A percentile compares a stretch with the other conserved stretches of the same genome.
Evolutionary conservation across 1,284 basidiomycete species (phyloP).

Genomic region (Gastroboletus turbinatus): DNA sequence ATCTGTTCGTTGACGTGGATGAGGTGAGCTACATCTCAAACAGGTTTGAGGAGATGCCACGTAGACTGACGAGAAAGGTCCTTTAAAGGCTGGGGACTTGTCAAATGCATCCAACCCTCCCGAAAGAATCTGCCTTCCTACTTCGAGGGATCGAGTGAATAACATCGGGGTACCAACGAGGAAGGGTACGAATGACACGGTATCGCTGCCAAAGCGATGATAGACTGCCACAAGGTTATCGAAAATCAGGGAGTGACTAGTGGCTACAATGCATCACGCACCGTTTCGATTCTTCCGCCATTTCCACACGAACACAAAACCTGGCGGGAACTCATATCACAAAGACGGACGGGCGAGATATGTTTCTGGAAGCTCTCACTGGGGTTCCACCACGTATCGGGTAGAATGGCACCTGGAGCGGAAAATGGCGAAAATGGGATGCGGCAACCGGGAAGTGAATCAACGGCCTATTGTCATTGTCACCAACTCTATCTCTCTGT

Average conservation of each 20-base stretch:
- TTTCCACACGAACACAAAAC: background rate
- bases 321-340: background rate
- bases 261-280: background rate
- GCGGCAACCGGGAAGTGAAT: background rate
- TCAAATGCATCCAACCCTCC: background rate
- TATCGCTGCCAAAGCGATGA: background rate
- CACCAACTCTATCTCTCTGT: background rate
- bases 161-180: background rate
- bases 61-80: background rate
- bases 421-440: background rate
- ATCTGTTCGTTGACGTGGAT: background rate
- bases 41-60: background rate
- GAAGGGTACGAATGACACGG: background rate
- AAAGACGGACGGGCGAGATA: background rate
- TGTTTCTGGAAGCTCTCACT: background rate
- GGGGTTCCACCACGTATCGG: background rate
- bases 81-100: background rate
- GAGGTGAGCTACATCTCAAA: background rate
- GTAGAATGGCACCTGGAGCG: background rate
- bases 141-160: background rate
- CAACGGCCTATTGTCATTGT: background rate
- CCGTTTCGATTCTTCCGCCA: background rate
- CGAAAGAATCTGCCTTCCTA: background rate
- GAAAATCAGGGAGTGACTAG: background rate
- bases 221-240: background rate